phyloP scores from a whole-genome alignment of 108 stramenopile genomes.

The Cyclotella kingstonii region DNA sequence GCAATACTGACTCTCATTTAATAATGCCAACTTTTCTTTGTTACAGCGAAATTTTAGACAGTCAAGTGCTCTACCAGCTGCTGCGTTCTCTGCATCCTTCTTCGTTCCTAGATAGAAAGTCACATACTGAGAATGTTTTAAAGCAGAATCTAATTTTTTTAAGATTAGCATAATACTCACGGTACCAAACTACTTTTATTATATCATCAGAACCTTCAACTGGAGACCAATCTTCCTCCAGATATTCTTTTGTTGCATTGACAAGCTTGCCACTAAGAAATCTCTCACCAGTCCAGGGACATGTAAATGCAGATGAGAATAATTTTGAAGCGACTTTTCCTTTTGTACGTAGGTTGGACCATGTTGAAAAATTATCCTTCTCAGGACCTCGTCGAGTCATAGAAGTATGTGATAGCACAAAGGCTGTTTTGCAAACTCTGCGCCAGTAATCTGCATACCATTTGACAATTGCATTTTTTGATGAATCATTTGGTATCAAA shows the following conservation, averaged over 20 bases:
- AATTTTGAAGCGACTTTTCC: neutral
- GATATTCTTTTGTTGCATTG: neutral
- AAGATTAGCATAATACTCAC: slow-evolving; percentile 1
- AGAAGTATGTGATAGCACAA: slow-evolving; percentile 4
- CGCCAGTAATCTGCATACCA: slow-evolving; percentile 12
- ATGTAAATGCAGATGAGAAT: slow-evolving; percentile 12
- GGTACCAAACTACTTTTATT: slow-evolving; percentile 6
- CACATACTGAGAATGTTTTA: neutral
- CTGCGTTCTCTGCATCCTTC: slow-evolving; percentile 20
- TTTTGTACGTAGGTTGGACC: slow-evolving; percentile 1
- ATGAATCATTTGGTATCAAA: neutral
- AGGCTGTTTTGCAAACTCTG: slow-evolving; percentile 1
- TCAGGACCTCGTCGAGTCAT: neutral
- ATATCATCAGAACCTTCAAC: neutral
- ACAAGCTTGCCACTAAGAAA: slow-evolving; percentile 17
- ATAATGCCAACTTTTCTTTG: neutral
- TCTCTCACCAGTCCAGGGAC: slow-evolving; percentile 19
- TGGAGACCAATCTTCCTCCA: neutral
- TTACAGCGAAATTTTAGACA: slow-evolving; percentile 1
- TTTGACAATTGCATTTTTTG: neutral
- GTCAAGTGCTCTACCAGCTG: slow-evolving; percentile 13
- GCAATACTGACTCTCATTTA: neutral
- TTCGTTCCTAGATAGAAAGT: slow-evolving; percentile 1
- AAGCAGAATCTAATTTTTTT: neutral
- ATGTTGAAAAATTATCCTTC: slow-evolving; percentile 4